Conservation (phyloP, 2,329 filamentous ascomycete genomes). For the Aspergillus luchuensis region DNA sequence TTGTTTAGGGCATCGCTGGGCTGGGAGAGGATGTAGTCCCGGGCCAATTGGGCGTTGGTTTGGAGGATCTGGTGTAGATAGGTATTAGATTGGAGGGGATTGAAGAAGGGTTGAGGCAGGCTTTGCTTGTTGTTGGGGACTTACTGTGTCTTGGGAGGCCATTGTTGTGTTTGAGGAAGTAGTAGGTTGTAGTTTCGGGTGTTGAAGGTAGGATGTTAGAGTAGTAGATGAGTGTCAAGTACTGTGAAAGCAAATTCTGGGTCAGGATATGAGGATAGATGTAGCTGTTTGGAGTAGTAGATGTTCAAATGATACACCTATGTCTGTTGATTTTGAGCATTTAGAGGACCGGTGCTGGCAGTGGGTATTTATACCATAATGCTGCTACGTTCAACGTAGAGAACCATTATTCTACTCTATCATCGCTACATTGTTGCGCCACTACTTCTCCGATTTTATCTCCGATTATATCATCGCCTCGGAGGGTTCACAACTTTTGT, state of each 20-base stretch:
- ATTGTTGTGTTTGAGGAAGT: neutral
- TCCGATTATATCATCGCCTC: neutral
- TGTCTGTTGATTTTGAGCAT: neutral
- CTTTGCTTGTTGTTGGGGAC: neutral
- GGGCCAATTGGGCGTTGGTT: conserved; percentile 15
- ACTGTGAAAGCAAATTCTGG: too few relatives aligned
- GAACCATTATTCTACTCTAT: neutral
- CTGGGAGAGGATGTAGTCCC: conserved; percentile 25
- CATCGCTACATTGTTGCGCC: neutral
- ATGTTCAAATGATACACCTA: too few relatives aligned
- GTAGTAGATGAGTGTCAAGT: too few relatives aligned
- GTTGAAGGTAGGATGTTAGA: neutral
- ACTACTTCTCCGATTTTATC: neutral
- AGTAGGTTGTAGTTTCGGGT: too few relatives aligned
- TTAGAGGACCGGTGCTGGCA: neutral
- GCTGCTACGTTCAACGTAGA: neutral
- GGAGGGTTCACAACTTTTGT: neutral
- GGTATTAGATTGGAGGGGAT: too few relatives aligned
- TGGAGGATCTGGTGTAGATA: conserved; percentile 8
- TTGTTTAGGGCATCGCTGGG: conserved; percentile 19
- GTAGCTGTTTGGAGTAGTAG: too few relatives aligned
- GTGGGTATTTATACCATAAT: neutral
- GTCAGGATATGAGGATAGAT: too few relatives aligned
- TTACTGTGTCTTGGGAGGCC: conserved; percentile 1
- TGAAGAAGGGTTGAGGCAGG: neutral